Conservation (phyloP, 2,329 filamentous ascomycete species). For the Cladosporium sp. region DNA sequence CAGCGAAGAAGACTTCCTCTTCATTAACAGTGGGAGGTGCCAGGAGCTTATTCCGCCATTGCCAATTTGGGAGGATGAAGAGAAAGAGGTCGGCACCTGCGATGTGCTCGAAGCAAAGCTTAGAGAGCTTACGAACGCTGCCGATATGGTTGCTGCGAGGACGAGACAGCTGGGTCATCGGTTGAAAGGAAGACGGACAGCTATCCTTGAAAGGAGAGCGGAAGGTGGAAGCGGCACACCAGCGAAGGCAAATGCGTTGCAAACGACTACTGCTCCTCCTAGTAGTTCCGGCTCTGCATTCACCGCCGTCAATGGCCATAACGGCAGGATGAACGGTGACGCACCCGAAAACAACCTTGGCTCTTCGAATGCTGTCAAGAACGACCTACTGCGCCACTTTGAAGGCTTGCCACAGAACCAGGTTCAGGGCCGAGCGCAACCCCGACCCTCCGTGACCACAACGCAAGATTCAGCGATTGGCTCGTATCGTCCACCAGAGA, state of each 20-base stretch:
- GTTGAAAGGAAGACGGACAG: slow-evolving; percentile 67
- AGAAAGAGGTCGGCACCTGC: slow-evolving; percentile 76
- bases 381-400: slow-evolving; percentile 61
- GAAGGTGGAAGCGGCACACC: slow-evolving; percentile 33
- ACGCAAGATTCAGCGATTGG: background rate
- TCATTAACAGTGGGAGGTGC: slow-evolving; percentile 77
- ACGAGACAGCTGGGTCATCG: slow-evolving; percentile 78
- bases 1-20: slow-evolving; percentile 78
- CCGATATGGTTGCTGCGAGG: slow-evolving; percentile 66
- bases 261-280: slow-evolving; percentile 29
- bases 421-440: slow-evolving; percentile 11
- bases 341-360: slow-evolving; percentile 18
- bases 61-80: slow-evolving; percentile 79
- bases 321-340: slow-evolving; percentile 38
- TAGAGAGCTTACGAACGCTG: slow-evolving; percentile 71
- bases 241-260: slow-evolving; percentile 27
- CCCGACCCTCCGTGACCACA: slow-evolving; percentile 1
- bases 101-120: slow-evolving; percentile 80
- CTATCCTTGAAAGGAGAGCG: slow-evolving; percentile 63
- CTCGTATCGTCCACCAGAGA: background rate
- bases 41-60: slow-evolving; percentile 78
- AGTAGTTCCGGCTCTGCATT: slow-evolving; percentile 41
- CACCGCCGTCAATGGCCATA: slow-evolving; percentile 52
- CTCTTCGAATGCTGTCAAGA: slow-evolving; percentile 53
- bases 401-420: slow-evolving; percentile 55